phyloP scores from a whole-genome alignment of 192 early-diverging fungal species.

The Borealophlyctis nickersoniae region DNA sequence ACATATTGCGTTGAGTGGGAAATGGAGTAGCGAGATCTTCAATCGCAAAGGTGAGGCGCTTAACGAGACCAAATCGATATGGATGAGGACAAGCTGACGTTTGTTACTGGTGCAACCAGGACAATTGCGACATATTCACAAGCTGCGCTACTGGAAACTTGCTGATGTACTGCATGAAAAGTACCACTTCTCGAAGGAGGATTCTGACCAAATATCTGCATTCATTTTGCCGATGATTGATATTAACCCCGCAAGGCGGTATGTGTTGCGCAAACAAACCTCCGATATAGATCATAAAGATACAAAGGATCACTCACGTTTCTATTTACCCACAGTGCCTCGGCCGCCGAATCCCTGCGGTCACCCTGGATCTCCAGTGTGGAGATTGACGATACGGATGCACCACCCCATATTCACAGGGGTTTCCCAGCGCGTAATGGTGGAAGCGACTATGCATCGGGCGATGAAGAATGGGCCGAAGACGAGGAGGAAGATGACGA shows the following conservation, averaged over 20 bases:
- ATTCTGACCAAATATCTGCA: slow-evolving; percentile 70
- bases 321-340: slow-evolving; percentile 22
- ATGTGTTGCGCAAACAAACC: too few relatives aligned
- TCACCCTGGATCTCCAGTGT: slow-evolving; percentile 40
- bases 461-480: too few relatives aligned
- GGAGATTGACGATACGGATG: slow-evolving; percentile 21
- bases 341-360: slow-evolving; percentile 41
- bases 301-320: neutral
- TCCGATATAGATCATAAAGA: too few relatives aligned
- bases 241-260: slow-evolving; percentile 23
- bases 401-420: slow-evolving; percentile 23
- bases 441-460: too few relatives aligned
- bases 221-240: slow-evolving; percentile 84
- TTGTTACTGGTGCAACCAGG: slow-evolving; percentile 21
- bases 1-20: slow-evolving; percentile 75
- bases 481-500: too few relatives aligned
- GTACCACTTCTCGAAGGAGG: slow-evolving; percentile 67
- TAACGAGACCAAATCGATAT: neutral
- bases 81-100: neutral
- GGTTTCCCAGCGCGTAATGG: slow-evolving; percentile 29
- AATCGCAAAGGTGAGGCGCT: slow-evolving; percentile 66
- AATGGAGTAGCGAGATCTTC: slow-evolving; percentile 82
- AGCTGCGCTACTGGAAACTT: slow-evolving; percentile 78
- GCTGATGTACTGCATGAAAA: slow-evolving; percentile 86
- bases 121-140: slow-evolving; percentile 85